A percentile compares a stretch with the other conserved stretches of the same genome.
Conservation (phyloP, 306 rosid genomes). For the Chamaecrista fasciculata region DNA sequence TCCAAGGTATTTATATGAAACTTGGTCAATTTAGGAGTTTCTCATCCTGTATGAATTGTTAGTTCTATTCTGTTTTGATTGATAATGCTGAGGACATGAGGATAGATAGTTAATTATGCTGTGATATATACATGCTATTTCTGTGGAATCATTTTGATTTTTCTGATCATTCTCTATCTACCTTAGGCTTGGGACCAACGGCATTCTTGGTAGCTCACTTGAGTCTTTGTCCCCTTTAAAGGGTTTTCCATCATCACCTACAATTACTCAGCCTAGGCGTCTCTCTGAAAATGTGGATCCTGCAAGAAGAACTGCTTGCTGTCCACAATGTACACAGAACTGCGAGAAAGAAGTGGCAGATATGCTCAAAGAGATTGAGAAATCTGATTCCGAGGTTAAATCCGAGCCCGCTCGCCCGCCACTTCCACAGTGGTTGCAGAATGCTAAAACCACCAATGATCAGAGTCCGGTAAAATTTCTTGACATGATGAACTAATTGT, state of each 20-base stretch:
- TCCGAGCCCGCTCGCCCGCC: constrained; percentile 45
- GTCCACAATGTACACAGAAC: constrained; percentile 61
- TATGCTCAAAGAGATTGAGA: constrained; percentile 55
- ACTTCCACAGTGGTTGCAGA: constrained; percentile 92
- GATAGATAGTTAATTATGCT: constrained; percentile 26
- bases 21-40: background rate
- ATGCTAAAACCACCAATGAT: constrained; percentile 55
- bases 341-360: constrained; percentile 64
- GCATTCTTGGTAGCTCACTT: constrained; percentile 72
- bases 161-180: constrained; percentile 26
- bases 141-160: constrained; percentile 28
- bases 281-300: constrained; percentile 62
- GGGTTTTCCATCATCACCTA: constrained; percentile 45
- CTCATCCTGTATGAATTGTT: constrained; percentile 29
- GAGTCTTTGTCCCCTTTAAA: constrained; percentile 74
- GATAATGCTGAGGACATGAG: constrained; percentile 21
- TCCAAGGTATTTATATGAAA: constrained; percentile 49
- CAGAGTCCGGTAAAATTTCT: constrained; percentile 51
- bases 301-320: constrained; percentile 46
- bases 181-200: constrained; percentile 82
- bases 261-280: constrained; percentile 46
- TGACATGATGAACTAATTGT: background rate
- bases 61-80: constrained; percentile 25
- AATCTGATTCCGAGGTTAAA: constrained; percentile 49
- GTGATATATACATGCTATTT: constrained; percentile 20